Conservation (phyloP, 495 filamentous ascomycete species). For the Sordaria brevicollis region DNA sequence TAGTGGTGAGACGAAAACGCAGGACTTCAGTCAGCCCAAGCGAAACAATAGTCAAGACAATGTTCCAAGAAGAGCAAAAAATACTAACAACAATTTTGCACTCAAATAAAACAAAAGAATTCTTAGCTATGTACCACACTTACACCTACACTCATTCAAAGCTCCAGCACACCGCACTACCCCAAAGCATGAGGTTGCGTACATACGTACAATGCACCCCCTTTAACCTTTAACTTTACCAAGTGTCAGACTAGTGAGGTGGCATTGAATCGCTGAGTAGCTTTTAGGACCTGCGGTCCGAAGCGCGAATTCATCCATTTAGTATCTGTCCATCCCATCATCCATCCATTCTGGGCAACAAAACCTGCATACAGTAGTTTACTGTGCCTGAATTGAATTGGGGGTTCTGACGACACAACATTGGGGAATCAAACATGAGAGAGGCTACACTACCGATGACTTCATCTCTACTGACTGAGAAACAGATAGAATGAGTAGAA, state of each 20-base stretch:
- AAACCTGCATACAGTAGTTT: not conserved
- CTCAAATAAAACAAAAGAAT: too few relatives aligned
- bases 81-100: too few relatives aligned
- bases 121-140: not conserved
- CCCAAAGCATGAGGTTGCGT: not conserved
- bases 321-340: too few relatives aligned
- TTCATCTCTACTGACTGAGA: not conserved
- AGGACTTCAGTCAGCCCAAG: too few relatives aligned
- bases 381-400: not conserved
- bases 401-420: not conserved
- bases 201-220: too few relatives aligned
- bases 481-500: not conserved
- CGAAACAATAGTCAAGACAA: too few relatives aligned
- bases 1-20: too few relatives aligned
- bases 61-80: not conserved
- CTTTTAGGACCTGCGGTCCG: not conserved
- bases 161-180: not conserved
- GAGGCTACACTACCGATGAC: too few relatives aligned
- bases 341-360: not conserved
- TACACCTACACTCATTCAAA: not conserved
- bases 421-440: too few relatives aligned
- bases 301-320: not conserved
- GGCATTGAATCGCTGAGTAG: not conserved
- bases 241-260: not conserved
- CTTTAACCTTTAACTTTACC: not conserved